These are phyloP conservation scores for Daldinia grandis DNA, from an alignment of 495 filamentous ascomycete genomes.

Conservation along the genomic window DNA sequence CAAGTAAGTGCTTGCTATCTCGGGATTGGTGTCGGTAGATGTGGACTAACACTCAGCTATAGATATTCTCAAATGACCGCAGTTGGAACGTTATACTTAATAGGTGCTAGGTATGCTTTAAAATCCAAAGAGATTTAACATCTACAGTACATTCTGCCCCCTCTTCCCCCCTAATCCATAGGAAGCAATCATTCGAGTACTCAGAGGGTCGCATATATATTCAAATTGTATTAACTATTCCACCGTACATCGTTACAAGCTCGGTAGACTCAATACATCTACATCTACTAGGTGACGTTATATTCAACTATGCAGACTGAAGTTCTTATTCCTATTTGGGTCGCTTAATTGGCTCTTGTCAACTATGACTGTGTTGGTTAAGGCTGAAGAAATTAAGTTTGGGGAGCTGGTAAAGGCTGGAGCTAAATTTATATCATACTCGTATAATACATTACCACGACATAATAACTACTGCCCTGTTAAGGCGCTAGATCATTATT, in stretches of 20 bases:
- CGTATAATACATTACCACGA: too few species aligned
- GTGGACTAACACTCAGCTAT: constrained; percentile 7
- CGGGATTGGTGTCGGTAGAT: background rate
- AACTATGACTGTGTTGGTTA: too few species aligned
- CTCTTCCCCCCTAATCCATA: too few species aligned
- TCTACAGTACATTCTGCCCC: background rate
- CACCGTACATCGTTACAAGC: background rate
- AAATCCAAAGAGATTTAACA: background rate
- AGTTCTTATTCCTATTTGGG: too few species aligned
- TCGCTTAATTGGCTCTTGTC: too few species aligned
- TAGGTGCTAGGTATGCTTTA: constrained; percentile 3
- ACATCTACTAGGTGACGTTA: background rate
- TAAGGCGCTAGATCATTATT: too few species aligned
- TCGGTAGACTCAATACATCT: background rate
- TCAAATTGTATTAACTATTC: background rate
- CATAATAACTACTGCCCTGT: too few species aligned
- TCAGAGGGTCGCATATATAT: background rate
- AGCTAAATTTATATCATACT: too few species aligned
- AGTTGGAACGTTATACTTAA: constrained; percentile 39
- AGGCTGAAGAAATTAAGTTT: too few species aligned
- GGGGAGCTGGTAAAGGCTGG: too few species aligned
- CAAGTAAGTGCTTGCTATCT: constrained; percentile 26
- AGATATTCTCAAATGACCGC: constrained; percentile 32
- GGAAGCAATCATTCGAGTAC: background rate
- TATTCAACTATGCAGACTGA: too few species aligned